Evolutionary conservation across 306 rosid species (phyloP), one percentile per base, ranked within the genome.

Genomic region (Medicago arabica): DNA sequence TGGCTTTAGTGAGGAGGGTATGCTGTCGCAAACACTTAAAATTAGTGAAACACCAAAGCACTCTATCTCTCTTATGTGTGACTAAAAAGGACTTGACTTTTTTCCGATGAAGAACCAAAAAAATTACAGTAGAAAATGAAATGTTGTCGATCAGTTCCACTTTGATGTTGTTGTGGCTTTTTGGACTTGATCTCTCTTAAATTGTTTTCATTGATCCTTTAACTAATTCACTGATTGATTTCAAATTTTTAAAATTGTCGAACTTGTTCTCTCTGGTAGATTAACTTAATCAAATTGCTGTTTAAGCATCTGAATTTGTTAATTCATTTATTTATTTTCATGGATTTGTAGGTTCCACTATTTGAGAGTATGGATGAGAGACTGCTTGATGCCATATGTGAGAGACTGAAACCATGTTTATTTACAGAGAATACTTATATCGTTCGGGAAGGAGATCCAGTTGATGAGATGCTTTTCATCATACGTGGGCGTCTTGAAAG

Each of bases 401-500:
- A 95, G 88, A 87, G 98, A 76, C 85, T 95, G 85, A 87, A 95
- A 81, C 98, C 98, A 2, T 86, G 91, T 60, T 82, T 95, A 64
- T 89, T 90, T 82, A 95, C 98, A 25, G 92, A 92, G 88, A 83
- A 38, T 83, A 92, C 97, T 53, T 95, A 81, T 91, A 85, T 95
- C 41, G 98, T 92, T 25, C 85, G 96, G 54, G 98, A 95, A 78
- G 98, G 98, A 76, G 98, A 95, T 85, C 98, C 98, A 5, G 98
- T 95, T 36, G 98, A 95, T 38, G 97, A 95, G 86, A 95, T 95
- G 98, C 97, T 95, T 71, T 92, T 95, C 83, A 89, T 95, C 79
- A 95, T 95, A 51, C 97, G 97, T 7, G 98, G 98, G 28, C 98
- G 96, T 73, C 98, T 95, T 9, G 98, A 95, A 90, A 95, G 97